phyloP scores from a whole-genome alignment of 352 stramenopile species.

The Thraustotheca clavata region DNA sequence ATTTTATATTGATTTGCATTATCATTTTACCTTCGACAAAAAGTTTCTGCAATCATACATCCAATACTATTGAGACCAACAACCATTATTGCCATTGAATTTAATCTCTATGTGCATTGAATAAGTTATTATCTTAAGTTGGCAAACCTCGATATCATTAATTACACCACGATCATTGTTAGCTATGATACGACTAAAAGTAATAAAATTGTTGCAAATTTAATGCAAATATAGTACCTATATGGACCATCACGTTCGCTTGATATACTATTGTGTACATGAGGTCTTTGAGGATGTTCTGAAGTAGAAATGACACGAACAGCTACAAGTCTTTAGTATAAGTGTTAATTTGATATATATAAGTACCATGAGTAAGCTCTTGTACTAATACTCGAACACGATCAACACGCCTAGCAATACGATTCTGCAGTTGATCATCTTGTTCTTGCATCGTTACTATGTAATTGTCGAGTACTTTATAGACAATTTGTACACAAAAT shows the following conservation, averaged over 20 bases:
- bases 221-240: background rate
- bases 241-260: conserved; percentile 13
- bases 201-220: background rate
- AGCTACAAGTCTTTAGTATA: background rate
- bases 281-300: conserved; percentile 1
- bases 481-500: too few species aligned
- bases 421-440: conserved; percentile 1
- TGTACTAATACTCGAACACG: conserved; percentile 1
- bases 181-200: conserved; percentile 28
- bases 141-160: conserved; percentile 30
- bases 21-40: conserved; percentile 32
- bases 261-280: background rate
- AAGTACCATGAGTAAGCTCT: conserved; percentile 5
- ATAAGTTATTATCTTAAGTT: background rate
- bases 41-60: conserved; percentile 31
- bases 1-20: background rate
- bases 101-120: conserved; percentile 26
- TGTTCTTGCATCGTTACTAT: background rate
- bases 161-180: conserved; percentile 44
- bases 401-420: conserved; percentile 12
- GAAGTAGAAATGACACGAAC: background rate
- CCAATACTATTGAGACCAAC: conserved; percentile 41
- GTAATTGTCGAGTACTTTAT: background rate
- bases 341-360: background rate
- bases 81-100: conserved; percentile 29